Conservation (phyloP, 805 yeast genomes). For the Starmera caribaea region DNA sequence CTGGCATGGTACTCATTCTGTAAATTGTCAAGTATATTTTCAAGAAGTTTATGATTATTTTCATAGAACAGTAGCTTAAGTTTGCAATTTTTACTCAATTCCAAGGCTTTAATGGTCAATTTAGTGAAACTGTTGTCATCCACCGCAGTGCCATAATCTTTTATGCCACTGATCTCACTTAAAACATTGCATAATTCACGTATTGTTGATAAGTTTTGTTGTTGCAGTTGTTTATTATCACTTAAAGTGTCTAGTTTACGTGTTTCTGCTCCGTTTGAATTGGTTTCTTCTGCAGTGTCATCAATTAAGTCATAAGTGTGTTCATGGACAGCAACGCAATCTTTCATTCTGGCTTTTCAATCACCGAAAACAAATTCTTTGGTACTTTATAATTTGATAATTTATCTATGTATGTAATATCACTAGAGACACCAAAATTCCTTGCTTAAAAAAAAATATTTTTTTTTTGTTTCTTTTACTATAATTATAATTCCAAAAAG, state of each 20-base stretch:
- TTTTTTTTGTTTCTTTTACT: too few species aligned
- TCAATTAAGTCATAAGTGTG: not conserved
- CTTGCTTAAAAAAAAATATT: too few species aligned
- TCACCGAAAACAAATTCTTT: too few species aligned
- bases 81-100: constrained; percentile 10
- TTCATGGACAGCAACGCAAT: too few species aligned
- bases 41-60: constrained; percentile 15
- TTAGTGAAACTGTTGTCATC: not conserved
- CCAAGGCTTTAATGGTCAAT: constrained; percentile 3
- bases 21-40: constrained; percentile 10
- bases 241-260: too few species aligned
- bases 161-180: not conserved
- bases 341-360: too few species aligned
- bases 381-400: too few species aligned
- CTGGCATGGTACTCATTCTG: constrained; percentile 2
- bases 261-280: not conserved
- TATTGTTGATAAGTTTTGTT: not conserved
- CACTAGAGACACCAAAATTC: not conserved
- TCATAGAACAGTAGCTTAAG: constrained; percentile 12
- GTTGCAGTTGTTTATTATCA: too few species aligned
- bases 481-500: too few species aligned
- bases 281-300: not conserved
- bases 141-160: not conserved
- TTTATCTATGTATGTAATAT: too few species aligned
- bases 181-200: not conserved